Evolutionary conservation across 352 stramenopile species (phyloP), one percentile per base, ranked within the genome.

Genomic region (Globisporangium alternatum): DNA sequence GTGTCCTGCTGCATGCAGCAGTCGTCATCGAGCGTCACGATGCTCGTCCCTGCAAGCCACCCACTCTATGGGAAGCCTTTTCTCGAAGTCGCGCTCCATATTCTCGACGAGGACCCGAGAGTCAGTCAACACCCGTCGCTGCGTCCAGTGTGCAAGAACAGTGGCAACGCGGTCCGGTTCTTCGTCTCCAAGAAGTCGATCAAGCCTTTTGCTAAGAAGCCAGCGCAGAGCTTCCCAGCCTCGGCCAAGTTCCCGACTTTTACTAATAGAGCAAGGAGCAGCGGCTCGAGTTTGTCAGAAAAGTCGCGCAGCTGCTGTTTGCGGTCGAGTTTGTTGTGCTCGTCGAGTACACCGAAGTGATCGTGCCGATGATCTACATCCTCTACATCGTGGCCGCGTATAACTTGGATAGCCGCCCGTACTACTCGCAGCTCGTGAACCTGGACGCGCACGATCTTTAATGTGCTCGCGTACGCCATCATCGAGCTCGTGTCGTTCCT

Each of bases 401-500:
- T 25, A 10, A 54, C 25, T 15, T 54, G 3, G 2, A n/a, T 13
- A 73, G 73, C 52, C 56, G 51, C 5, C 28, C 28, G 5, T 74
- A 51, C 56, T 70, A 70, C 54, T 2, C 55, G 3, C 60, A 48
- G 10, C 28, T 74, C 13, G 35, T 21, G 0, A 22, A 66, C 19
- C 59, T 72, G 28, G 43, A 58, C 15, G 21, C 25, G 52, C 17
- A 66, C 49, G 0, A n/a, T 77, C 15, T 13, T 5, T 0, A 72
- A 68, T 41, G 56, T 77, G 9, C 31, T 70, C 1, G 6, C 74
- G 3, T 76, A 76, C 52, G 56, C 15, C 1, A 15, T 0, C 0
- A 35, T 76, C 1, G 68, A 79, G 51, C 25, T 76, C 13, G n/a
- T 68, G 8, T 72, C 68, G 3, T 64, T 68, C 9, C 31, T 71